Evolutionary conservation across 352 stramenopile genomes (phyloP), one percentile per base, ranked within the genome.

Genomic region (Pythium volutum): DNA sequence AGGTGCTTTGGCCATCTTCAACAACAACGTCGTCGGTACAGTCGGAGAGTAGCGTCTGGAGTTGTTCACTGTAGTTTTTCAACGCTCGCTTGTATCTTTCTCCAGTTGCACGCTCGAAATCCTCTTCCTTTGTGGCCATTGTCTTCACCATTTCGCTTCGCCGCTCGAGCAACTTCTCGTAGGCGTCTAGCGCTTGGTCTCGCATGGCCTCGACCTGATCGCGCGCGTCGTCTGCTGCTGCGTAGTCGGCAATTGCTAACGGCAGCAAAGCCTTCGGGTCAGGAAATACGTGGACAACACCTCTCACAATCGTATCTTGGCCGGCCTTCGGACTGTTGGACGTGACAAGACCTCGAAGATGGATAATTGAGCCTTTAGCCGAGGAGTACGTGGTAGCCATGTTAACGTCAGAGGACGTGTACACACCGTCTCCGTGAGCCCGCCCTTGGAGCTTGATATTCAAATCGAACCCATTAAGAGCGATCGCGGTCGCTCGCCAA

Each of bases 401-500:
- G 15, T 12, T 41, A 0, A 22, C 15, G 22, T 63, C 22, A 6
- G 59, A 33, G 2, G 64, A 39, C 4, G 64, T 48, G 29, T 72
- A 72, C 25, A 72, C 59, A 11, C 65, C 65, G 25, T 72, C 33
- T 3, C 65, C 65, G 0, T 22, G 12, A 2, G 54, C 22, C 49
- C 65, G 45, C 18, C 65, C 65, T 20, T n/a, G 4, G 9, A 67
- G 33, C 26, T 22, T 14, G 23, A 64, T 59, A 9, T 16, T 61
- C 14, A 69, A n/a, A 43, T 72, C 55, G 23, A 72, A 72, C 2
- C 65, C 65, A 23, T 64, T 67, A 8, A 64, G 3, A 6, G 65
- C 65, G 22, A 72, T 72, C 18, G 59, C 65, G 11, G 59, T 65
- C n/a, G 65, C 65, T 3, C 65, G 52, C 65, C 65, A 72, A 3